Evolutionary conservation across 192 early-diverging fungal species (phyloP), one percentile per base, ranked within the genome.

Genomic region (Diversispora epigaea): DNA sequence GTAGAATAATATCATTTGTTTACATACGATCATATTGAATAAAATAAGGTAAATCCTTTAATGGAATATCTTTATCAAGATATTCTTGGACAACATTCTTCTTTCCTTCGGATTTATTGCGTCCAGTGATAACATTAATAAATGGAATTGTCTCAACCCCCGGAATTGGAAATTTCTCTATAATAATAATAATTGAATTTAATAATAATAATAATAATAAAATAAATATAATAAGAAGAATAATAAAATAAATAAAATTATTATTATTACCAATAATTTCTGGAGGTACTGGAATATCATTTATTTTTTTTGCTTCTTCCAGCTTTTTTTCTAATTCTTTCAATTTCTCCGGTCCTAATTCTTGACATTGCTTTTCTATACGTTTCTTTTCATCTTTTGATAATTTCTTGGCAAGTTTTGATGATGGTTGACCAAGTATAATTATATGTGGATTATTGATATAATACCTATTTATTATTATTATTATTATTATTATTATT

Each of bases 1-100:
- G 43, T 25, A 40, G 19, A 11, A 44, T 4, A 21, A 14, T n/a
- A 22, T 60, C 43, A 9, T 25, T 25, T 1, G 57, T 44, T 25
- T 3, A 81, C 81, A 68, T 82, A 88, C 86, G 85, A 52, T 85
- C 84, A 69, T 75, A 88, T 77, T 88, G 84, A 47, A 86, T 83
- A 77, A 85, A 85, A 40, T 83, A 82, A 22, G 87, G 85, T 8
- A 86, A 25, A 32, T 82, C 69, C 17, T 77, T 77, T 21, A n/a
- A 22, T 32, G 25, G 25, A 43, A 71, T 21, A 66, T 88, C 87
- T 4, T 76, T 75, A 62, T 88, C 80, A 21, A 88, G 57, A 61
- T 86, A 80, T 12, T 76, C 77, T 68, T 86, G 85, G 21, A 88
- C 80, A 39, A 67, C 65, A 47, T 86, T 88, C 17, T 78, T 58